Conservation (phyloP, 306 rosid genomes). For the Ormosia semicastrata region DNA sequence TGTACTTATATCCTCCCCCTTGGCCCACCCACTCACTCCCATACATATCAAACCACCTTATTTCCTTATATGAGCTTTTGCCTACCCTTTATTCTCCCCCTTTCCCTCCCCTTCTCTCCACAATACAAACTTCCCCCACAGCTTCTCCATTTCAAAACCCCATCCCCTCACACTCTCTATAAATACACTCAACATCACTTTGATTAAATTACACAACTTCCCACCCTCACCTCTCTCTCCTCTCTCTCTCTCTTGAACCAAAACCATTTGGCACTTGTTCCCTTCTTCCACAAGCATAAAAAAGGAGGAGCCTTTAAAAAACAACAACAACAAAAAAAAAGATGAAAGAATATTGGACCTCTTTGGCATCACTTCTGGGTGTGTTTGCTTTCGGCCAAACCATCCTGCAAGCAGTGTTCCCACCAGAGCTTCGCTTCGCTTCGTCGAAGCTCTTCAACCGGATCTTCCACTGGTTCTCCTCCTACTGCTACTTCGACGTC, state of each 20-base stretch:
- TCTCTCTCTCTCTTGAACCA: background rate
- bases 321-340: background rate
- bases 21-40: slow-evolving; percentile 46
- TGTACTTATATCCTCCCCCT: slow-evolving; percentile 41
- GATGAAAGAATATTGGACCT: slow-evolving; percentile 86
- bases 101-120: background rate
- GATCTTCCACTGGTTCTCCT: slow-evolving; percentile 69
- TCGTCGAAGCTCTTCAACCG: slow-evolving; percentile 48
- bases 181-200: slow-evolving; percentile 34
- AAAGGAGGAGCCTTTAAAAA: background rate
- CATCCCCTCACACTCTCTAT: slow-evolving; percentile 23
- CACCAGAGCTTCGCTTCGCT: slow-evolving; percentile 92
- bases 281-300: background rate
- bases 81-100: background rate
- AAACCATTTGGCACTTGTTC: background rate
- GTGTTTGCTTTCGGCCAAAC: slow-evolving; percentile 88
- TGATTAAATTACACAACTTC: background rate
- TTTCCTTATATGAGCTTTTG: background rate
- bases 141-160: background rate
- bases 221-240: background rate
- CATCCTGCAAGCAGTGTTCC: slow-evolving; percentile 73
- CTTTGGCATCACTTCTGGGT: slow-evolving; percentile 77
- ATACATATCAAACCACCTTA: slow-evolving; percentile 19
- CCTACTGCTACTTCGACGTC: slow-evolving; percentile 83
- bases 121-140: slow-evolving; percentile 16